Evolutionary conservation across 2,329 filamentous ascomycete genomes (phyloP).

Genomic region (Neocucurbitaria cava): DNA sequence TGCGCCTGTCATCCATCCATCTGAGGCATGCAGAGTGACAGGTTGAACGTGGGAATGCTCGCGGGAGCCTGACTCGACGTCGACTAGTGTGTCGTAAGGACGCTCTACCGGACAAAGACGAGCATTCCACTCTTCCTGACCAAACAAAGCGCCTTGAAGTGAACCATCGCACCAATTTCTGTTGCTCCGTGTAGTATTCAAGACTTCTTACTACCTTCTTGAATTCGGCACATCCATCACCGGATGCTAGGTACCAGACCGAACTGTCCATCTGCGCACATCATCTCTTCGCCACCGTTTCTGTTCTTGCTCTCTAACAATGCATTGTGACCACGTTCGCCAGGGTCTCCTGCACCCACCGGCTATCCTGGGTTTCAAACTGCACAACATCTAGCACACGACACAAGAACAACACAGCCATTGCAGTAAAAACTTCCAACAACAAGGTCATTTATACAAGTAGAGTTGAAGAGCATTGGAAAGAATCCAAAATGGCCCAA

Average conservation of each 20-base stretch:
- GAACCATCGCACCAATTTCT: too few species aligned
- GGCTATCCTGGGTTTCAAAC: not conserved
- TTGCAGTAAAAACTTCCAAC: not conserved
- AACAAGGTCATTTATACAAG: too few species aligned
- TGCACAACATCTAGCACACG: not conserved
- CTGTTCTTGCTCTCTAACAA: not conserved
- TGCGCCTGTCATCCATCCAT: constrained; percentile 2
- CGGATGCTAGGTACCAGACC: not conserved
- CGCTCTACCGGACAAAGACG: not conserved
- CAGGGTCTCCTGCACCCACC: not conserved
- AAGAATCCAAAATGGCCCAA: too few species aligned
- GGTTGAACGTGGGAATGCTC: not conserved
- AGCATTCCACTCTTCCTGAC: not conserved
- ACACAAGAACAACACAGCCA: not conserved
- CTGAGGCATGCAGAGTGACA: constrained; percentile 13
- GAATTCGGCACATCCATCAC: not conserved
- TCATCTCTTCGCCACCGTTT: not conserved
- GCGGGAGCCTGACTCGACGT: not conserved
- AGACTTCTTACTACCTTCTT: too few species aligned
- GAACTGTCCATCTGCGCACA: not conserved
- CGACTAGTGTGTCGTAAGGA: not conserved
- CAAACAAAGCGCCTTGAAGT: too few species aligned
- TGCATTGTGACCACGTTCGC: not conserved
- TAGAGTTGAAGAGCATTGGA: too few species aligned
- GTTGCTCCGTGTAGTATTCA: too few species aligned